These are phyloP conservation scores for Fagopyrum homotropicum DNA, from an alignment of 148 eudicot species.

Conservation along the genomic window DNA sequence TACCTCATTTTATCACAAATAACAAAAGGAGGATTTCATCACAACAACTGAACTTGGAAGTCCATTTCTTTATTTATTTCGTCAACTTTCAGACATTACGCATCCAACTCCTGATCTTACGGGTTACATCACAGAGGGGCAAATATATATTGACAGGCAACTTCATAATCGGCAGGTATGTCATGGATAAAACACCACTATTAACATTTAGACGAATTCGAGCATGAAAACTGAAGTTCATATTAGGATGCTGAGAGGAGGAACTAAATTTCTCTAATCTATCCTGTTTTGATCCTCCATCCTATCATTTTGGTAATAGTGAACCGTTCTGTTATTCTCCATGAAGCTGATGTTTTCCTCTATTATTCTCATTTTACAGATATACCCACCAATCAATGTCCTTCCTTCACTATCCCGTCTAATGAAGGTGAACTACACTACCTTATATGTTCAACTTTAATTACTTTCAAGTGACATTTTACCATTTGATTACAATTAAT, in stretches of 20 bases:
- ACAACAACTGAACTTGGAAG: background rate
- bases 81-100: slow-evolving; percentile 70
- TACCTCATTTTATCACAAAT: background rate
- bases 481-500: background rate
- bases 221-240: too few species aligned
- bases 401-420: slow-evolving; percentile 95
- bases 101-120: slow-evolving; percentile 99
- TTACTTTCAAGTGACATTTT: background rate
- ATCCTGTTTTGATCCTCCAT: too few species aligned
- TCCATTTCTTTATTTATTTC: background rate
- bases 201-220: too few species aligned
- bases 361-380: slow-evolving; percentile 37
- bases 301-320: too few species aligned
- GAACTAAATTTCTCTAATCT: background rate
- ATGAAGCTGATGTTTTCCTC: background rate
- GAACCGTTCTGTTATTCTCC: too few species aligned
- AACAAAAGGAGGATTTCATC: too few species aligned
- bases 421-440: slow-evolving; percentile 60
- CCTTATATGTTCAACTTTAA: background rate
- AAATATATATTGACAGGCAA: slow-evolving; percentile 95
- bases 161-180: slow-evolving; percentile 87
- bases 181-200: background rate
- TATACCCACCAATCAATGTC: slow-evolving; percentile 97
- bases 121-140: slow-evolving; percentile 97
- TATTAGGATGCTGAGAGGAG: too few species aligned